Conservation (phyloP, 2,329 filamentous ascomycete species). For the Phyllosticta citribraziliensis region DNA sequence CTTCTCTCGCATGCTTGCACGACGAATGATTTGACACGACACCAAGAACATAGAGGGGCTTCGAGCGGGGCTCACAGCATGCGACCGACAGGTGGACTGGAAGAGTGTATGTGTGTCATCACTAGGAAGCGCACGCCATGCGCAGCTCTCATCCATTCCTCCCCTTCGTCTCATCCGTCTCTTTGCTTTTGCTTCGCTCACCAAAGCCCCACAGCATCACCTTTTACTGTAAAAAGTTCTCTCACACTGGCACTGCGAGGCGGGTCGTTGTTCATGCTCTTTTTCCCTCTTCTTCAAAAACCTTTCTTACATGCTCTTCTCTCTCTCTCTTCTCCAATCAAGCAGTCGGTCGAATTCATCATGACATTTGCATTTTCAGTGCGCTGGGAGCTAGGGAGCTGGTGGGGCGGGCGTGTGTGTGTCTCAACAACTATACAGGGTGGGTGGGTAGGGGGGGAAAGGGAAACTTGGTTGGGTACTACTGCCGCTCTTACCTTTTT, state of each 20-base stretch:
- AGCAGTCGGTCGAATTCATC: background rate
- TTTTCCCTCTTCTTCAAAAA: background rate
- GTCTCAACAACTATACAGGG: conserved; percentile 2
- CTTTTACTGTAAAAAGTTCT: background rate
- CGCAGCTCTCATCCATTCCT: background rate
- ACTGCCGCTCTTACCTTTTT: background rate
- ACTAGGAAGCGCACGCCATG: background rate
- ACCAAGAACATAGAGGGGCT: conserved; percentile 5
- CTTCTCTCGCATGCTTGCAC: background rate
- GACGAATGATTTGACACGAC: conserved; percentile 10
- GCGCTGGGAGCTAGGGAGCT: conserved; percentile 9
- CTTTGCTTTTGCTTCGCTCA: conserved; percentile 7
- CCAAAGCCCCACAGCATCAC: background rate
- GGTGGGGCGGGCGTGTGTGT: background rate
- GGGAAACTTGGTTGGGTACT: background rate
- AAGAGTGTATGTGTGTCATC: background rate
- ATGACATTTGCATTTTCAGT: conserved; percentile 10
- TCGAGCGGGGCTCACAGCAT: background rate
- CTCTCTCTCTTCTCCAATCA: background rate
- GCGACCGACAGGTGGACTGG: background rate
- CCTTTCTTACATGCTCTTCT: background rate
- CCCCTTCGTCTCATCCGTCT: background rate
- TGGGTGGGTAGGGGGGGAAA: background rate
- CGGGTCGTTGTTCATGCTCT: background rate
- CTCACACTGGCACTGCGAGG: background rate